phyloP scores from a whole-genome alignment of 805 yeast genomes.

The Candida andamanensis region DNA sequence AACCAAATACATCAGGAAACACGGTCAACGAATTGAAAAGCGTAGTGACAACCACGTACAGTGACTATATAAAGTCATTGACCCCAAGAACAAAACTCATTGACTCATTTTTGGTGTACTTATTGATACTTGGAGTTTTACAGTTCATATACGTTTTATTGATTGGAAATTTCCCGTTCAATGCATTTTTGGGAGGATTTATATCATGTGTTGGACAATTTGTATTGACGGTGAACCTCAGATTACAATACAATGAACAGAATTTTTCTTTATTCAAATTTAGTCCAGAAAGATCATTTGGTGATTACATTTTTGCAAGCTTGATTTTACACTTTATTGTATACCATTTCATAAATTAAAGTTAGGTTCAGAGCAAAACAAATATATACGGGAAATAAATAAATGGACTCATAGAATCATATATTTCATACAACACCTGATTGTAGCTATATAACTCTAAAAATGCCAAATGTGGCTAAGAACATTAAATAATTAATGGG shows the following conservation, averaged over 20 bases:
- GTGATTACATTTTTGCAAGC: slow-evolving; percentile 84
- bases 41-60: slow-evolving; percentile 30
- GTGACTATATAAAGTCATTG: slow-evolving; percentile 27
- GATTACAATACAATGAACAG: slow-evolving; percentile 55
- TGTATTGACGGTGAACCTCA: slow-evolving; percentile 75
- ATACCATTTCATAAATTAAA: slow-evolving; percentile 80
- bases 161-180: slow-evolving; percentile 91
- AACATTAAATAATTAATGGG: neutral
- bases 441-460: no score
- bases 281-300: slow-evolving; percentile 60
- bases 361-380: neutral
- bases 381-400: neutral
- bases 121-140: slow-evolving; percentile 67
- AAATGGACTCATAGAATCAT: no score
- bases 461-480: no score
- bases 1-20: slow-evolving; percentile 1
- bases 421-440: slow-evolving; percentile 7
- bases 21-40: slow-evolving; percentile 2
- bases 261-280: slow-evolving; percentile 8
- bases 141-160: slow-evolving; percentile 75
- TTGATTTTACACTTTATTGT: slow-evolving; percentile 84
- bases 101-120: slow-evolving; percentile 69
- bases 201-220: slow-evolving; percentile 92
- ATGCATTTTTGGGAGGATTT: slow-evolving; percentile 93
- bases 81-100: slow-evolving; percentile 57